Evolutionary conservation across 176 grass and related monocot genomes (phyloP).

Genomic region (Musa beccarii): DNA sequence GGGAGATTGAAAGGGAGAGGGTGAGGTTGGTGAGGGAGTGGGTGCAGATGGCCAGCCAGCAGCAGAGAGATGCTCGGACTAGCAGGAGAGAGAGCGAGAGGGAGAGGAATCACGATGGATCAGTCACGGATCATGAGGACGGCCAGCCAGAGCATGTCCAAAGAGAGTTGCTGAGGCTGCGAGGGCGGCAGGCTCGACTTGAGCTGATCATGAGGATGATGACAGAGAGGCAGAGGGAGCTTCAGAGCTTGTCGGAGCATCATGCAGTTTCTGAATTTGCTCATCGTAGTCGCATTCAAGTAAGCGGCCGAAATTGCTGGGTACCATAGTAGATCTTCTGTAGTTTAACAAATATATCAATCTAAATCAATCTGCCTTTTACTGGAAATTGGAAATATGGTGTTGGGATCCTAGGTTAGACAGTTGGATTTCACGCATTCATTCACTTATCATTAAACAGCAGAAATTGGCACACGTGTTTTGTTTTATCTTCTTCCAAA

Average conservation of each 20-base stretch:
- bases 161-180: constrained; percentile 52
- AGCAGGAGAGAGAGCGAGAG: constrained; percentile 17
- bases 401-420: too few relatives aligned
- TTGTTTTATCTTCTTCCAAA: too few relatives aligned
- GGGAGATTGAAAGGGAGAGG: constrained; percentile 53
- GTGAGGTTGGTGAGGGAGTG: constrained; percentile 54
- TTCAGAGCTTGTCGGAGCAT: constrained; percentile 51
- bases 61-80: constrained; percentile 19
- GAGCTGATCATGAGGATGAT: constrained; percentile 89
- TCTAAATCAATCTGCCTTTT: too few relatives aligned
- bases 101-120: constrained; percentile 25
- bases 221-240: constrained; percentile 75
- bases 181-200: constrained; percentile 78
- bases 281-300: constrained; percentile 90
- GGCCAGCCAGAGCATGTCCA: constrained; percentile 29
- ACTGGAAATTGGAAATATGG: too few relatives aligned
- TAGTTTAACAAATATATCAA: neutral
- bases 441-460: too few relatives aligned
- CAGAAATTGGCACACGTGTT: too few relatives aligned
- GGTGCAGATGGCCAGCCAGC: constrained; percentile 47
- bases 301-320: neutral
- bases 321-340: neutral
- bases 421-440: too few relatives aligned
- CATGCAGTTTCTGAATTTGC: constrained; percentile 63
- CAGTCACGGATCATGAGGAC: constrained; percentile 9